Base-by-base conservation (phyloP, 2,329 filamentous ascomycete species). In the Akanthomyces lecanii region DNA sequence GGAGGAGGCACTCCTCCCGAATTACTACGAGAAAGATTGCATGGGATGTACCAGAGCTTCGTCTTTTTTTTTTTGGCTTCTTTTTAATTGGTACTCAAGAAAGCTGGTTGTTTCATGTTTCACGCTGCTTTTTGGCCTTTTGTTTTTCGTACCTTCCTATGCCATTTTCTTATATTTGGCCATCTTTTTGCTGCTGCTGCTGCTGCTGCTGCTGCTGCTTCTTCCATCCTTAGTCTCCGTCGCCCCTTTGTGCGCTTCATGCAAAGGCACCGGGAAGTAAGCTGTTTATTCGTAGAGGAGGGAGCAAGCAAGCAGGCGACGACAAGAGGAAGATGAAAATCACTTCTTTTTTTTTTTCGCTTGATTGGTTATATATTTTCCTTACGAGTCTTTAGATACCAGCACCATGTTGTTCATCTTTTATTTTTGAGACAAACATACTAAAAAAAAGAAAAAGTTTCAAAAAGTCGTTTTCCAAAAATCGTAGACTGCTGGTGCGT, bases 371-470 rank as follows among this genome's bases (percentile, higher is more conserved):
- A 28, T 4, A 4, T 33, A 23, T 25, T 52, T 44, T 52, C 42
- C 21, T 60, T 33, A 11, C 21, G 3, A 21, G 54, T 47, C 28
- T 47, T 57, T 57, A 57, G 54, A 57, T 57, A 57, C 54, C 54
- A 47, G 54, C 42, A 57, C 42, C 42, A 55, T 25, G 38, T 30
- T 57, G 25, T 56, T 45, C 23, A 28, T 42, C 28, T 14, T 56
- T 33, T 36, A 21, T 21, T 36, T 44, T 56, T 44, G 23, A 45
- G 55, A 36, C 28, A 48, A 28, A 48, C 28, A 45, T 33, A 18
- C 58, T 42, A 64, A 63, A 54, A 30, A 50, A n/a, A 33, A 30
- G 40, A 36, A 23, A 47, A 44, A 36, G 38, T 40, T 40, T 40
- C 38, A 40, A 51, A 47, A 44, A 53, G 5, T 36, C 7, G 38